Evolutionary conservation across 805 yeast species (phyloP), one percentile per base, ranked within the genome.

Genomic region (Jamesozyma lodderae): DNA sequence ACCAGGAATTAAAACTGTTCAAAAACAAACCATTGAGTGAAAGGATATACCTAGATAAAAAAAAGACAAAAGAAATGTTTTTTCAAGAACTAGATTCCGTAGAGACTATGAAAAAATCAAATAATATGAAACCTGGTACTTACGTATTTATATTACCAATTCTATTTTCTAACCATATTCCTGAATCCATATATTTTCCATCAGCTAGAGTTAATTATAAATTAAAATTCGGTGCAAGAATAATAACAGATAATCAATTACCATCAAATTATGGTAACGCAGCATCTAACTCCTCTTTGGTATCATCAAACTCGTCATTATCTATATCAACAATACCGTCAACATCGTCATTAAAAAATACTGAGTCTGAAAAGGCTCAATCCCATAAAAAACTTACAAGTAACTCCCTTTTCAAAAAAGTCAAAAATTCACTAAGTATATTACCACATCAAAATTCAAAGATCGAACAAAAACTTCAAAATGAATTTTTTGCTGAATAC

Each of bases 81-180:
- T 31, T 46, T 16, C 41, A 35, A 8, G 36, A 31, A 4, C 4
- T 38, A 1, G 10, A 26, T 10, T 7, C n/a, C 4, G 6, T 11
- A n/a, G 14, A 22, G 4, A 23, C 19, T 4, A 33, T 9, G 1
- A 13, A 27, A 5, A 23, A 24, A 18, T 5, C 17, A 13, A 20
- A 31, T 21, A 15, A 11, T 1, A 20, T 57, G 44, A 70, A 72
- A 43, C 73, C 87, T 2, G 92, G 92, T 17, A 70, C 76, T 45
- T 81, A 81, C 49, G 70, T 81, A 2, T 81, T 79, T 50, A 51
- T 78, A 13, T 52, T 81, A 8, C 88, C 90, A 0, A 61, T 77
- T 0, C 55, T 73, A 7, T 68, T 79, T 37, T 79, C 84, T 0
- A 64, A 73, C 15, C 68, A 66, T 37, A 68, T 79, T 2, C 82